Conservation (phyloP, 2,329 filamentous ascomycete species). For the Penicillium concentricum region DNA sequence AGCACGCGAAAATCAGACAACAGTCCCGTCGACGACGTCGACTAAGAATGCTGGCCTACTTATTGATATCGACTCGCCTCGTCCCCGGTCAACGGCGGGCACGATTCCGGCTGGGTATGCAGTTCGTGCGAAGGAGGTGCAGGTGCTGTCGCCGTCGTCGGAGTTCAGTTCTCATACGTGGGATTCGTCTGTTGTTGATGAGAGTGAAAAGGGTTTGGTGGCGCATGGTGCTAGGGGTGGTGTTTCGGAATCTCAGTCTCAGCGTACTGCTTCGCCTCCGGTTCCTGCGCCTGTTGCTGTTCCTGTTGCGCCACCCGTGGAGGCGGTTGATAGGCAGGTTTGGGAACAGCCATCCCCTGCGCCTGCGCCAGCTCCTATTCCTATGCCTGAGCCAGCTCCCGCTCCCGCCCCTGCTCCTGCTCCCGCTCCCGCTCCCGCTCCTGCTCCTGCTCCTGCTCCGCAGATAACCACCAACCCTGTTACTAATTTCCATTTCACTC, state of each 20-base stretch:
- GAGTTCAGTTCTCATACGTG: conserved; percentile 13
- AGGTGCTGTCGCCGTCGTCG: conserved; percentile 8
- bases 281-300: conserved; percentile 6
- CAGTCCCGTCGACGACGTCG: background rate
- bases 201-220: conserved; percentile 13
- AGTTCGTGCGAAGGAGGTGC: conserved; percentile 1
- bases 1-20: too few species aligned
- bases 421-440: background rate
- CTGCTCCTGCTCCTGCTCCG: background rate
- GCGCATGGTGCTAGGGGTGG: background rate
- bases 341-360: background rate
- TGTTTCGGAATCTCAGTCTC: background rate
- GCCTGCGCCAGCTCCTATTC: background rate
- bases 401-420: background rate
- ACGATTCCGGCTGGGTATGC: background rate
- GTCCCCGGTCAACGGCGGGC: background rate
- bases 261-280: background rate
- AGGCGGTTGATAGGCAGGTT: background rate
- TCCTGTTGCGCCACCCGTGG: background rate
- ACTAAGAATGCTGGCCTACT: conserved; percentile 11
- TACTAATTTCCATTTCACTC: conserved; percentile 17
- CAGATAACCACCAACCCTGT: conserved; percentile 12
- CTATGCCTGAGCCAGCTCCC: background rate
- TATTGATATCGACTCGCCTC: conserved; percentile 22
- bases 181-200: conserved; percentile 10